Evolutionary conservation across 805 yeast genomes (phyloP).

Genomic region (Yamadazyma tumulicola): DNA sequence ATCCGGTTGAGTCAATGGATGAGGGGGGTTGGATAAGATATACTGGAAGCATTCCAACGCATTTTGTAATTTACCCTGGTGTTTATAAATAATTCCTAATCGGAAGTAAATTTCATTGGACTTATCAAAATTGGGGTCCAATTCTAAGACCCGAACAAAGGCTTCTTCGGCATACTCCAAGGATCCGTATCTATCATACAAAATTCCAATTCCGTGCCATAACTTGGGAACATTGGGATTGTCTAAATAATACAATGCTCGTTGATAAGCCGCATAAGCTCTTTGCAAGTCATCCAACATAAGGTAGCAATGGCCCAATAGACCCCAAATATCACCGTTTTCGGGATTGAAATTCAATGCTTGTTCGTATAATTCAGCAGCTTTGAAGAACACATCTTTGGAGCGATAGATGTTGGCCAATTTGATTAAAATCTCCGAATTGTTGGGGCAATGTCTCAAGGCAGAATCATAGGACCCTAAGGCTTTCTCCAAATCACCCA

Average conservation of each 20-base stretch:
- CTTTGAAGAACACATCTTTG: conserved; percentile 86
- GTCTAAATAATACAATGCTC: conserved; percentile 84
- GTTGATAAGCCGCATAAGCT: conserved; percentile 95
- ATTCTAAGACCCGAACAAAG: conserved; percentile 88
- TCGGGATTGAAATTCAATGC: conserved; percentile 79
- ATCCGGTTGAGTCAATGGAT: conserved; percentile 93
- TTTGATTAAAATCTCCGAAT: conserved; percentile 79
- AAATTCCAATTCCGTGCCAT: conserved; percentile 98
- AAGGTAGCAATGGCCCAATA: conserved; percentile 91
- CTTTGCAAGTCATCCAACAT: conserved; percentile 95
- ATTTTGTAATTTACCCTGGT: conserved; percentile 80
- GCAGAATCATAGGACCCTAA: conserved; percentile 86
- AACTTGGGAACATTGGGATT: conserved; percentile 94
- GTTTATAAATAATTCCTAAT: conserved; percentile 93
- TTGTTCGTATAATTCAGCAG: conserved; percentile 89
- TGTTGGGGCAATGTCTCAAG: conserved; percentile 78
- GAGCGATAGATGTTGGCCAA: conserved; percentile 86
- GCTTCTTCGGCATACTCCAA: conserved; percentile 98
- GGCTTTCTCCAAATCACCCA: conserved; percentile 88
- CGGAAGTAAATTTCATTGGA: conserved; percentile 95
- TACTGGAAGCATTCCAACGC: conserved; percentile 95
- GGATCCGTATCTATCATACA: conserved; percentile 94
- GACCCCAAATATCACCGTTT: conserved; percentile 96
- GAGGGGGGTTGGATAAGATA: conserved; percentile 86
- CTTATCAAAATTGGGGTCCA: conserved; percentile 95